Evolutionary conservation across 352 stramenopile genomes (phyloP).

Genomic region (Pythium insidiosum): DNA sequence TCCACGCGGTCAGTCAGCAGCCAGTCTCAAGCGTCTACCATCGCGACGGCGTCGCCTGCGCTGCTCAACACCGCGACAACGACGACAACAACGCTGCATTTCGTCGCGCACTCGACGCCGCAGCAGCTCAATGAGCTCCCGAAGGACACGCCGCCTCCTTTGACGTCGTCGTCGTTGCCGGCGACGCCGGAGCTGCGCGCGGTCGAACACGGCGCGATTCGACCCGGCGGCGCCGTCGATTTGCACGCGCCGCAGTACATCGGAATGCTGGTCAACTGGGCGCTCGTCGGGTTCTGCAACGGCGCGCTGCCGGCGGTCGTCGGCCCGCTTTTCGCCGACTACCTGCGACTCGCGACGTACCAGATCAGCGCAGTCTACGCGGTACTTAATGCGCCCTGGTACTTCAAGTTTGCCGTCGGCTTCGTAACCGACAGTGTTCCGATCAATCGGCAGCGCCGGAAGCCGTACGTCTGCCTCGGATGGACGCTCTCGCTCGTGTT

Average conservation of each 20-base stretch:
- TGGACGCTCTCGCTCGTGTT: neutral
- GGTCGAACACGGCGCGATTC: conserved; percentile 1
- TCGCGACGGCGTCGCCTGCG: too few relatives aligned
- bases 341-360: conserved; percentile 8
- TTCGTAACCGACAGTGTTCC: conserved; percentile 12
- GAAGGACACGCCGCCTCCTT: too few relatives aligned
- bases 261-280: conserved; percentile 15
- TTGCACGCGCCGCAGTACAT: conserved; percentile 4
- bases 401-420: conserved; percentile 10
- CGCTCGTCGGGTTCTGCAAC: conserved; percentile 14
- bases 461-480: conserved; percentile 14
- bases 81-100: too few relatives aligned
- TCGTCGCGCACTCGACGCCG: too few relatives aligned
- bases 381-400: neutral
- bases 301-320: conserved; percentile 8
- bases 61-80: too few relatives aligned
- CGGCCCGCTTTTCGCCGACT: conserved; percentile 15
- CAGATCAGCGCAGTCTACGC: neutral
- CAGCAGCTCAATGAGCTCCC: too few relatives aligned
- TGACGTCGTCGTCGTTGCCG: too few relatives aligned
- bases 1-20: too few relatives aligned
- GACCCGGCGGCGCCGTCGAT: conserved; percentile 2
- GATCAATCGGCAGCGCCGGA: conserved; percentile 8
- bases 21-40: too few relatives aligned
- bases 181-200: too few relatives aligned